These are phyloP conservation scores for Ustilago tritici DNA, from an alignment of 1,284 basidiomycete genomes.

Conservation along the genomic window DNA sequence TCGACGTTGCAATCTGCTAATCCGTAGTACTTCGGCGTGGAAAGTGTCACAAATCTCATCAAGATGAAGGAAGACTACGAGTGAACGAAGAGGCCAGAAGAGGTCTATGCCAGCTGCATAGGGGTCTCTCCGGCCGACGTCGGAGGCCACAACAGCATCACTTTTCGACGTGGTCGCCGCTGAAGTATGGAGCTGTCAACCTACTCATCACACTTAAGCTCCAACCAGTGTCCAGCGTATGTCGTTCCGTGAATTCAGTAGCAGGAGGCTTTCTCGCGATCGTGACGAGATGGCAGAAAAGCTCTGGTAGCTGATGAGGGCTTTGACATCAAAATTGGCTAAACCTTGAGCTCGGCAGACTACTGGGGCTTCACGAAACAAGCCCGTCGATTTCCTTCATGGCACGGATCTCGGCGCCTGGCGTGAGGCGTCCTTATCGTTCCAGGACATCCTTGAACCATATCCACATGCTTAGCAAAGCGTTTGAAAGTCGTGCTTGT, in stretches of 20 bases:
- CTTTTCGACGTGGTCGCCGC: background rate
- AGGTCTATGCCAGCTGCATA: background rate
- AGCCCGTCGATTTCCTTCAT: background rate
- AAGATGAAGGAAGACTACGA: background rate
- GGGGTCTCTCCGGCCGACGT: background rate
- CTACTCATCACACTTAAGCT: background rate
- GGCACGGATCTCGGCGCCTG: background rate
- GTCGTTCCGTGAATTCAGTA: background rate
- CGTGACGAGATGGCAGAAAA: background rate
- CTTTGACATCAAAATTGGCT: background rate
- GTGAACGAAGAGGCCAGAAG: background rate
- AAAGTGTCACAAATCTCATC: background rate
- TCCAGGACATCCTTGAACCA: no score
- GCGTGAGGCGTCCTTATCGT: no score
- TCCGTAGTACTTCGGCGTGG: background rate
- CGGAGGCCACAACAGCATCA: background rate
- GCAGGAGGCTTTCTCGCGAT: background rate
- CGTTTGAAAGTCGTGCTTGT: background rate
- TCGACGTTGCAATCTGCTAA: no score
- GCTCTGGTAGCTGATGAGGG: background rate
- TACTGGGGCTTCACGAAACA: no score
- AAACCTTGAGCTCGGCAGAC: background rate
- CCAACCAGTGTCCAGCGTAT: background rate
- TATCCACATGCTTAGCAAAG: no score
- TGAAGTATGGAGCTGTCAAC: background rate